These are phyloP conservation scores for Nannizziopsis arthrosporioides DNA, from an alignment of 2,329 filamentous ascomycete species.

Conservation along the genomic window DNA sequence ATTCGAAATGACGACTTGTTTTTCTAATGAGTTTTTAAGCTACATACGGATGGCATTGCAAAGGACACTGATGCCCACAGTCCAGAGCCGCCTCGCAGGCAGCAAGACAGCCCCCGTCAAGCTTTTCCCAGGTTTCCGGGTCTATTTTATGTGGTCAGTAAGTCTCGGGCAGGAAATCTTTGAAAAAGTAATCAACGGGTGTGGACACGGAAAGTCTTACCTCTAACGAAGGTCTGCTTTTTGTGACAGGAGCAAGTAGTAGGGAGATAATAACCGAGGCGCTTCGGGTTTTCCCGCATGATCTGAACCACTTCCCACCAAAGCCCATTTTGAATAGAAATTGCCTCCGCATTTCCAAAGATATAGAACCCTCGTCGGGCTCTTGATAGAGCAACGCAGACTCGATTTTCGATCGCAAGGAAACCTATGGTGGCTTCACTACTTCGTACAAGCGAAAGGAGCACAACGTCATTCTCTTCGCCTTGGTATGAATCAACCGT, in stretches of 20 bases:
- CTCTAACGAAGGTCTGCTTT: slow-evolving; percentile 40
- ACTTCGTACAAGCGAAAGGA: slow-evolving; percentile 70
- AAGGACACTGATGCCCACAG: slow-evolving; percentile 44
- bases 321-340: slow-evolving; percentile 37
- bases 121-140: slow-evolving; percentile 43
- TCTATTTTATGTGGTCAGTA: slow-evolving; percentile 21
- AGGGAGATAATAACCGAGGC: slow-evolving; percentile 45
- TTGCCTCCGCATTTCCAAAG: slow-evolving; percentile 60
- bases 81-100: slow-evolving; percentile 35
- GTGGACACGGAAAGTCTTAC: slow-evolving; percentile 18
- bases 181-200: slow-evolving; percentile 4
- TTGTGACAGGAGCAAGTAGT: slow-evolving; percentile 53
- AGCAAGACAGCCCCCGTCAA: slow-evolving; percentile 43
- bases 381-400: slow-evolving; percentile 54
- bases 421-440: slow-evolving; percentile 58
- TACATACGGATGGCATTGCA: slow-evolving; percentile 44
- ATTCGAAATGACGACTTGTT: slow-evolving; percentile 1
- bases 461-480: slow-evolving; percentile 74
- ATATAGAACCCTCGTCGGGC: slow-evolving; percentile 71
- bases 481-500: slow-evolving; percentile 88
- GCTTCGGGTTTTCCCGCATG: slow-evolving; percentile 26
- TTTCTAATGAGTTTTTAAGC: not conserved
- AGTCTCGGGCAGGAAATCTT: not conserved
- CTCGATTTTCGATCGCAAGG: slow-evolving; percentile 51
- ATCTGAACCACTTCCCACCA: slow-evolving; percentile 43